Base-by-base conservation (phyloP, 768 basidiomycete genomes). In the Xerocomus brunneocitrinus region DNA sequence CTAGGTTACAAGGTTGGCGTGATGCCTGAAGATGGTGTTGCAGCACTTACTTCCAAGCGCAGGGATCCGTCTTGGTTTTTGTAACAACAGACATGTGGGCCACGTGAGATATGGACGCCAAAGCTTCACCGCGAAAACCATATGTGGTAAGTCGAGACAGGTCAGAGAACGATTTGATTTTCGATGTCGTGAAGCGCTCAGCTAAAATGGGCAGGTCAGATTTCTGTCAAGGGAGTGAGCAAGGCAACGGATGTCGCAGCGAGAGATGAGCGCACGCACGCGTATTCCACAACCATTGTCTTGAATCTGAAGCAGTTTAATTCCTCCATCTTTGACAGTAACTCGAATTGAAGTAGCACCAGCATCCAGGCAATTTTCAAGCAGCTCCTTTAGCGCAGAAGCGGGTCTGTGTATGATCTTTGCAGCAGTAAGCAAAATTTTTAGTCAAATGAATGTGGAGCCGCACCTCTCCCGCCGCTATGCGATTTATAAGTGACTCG, bases 211-310 rank as follows among this genome's bases (percentile, higher is more conserved):
- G 85, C 3, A 99, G 74, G 63, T 98, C 95, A 8, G 76, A 66
- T 82, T 89, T 92, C 93, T 97, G 25, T 34, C 53, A 22, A 41
- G 34, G 24, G 22, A 7, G 27, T 54, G 24, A 56, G 42, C 14
- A 2, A 4, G 2, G 28, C 9, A 24, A 38, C 1, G 2, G 24
- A 39, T 38, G 38, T 31, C 5, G 8, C 24, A 31, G 44, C 8
- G 13, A 51, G n/a, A 41, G 22, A 47, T 34, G 12, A 51, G 42
- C 22, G 28, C 30, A 73, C 85, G 64, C 62, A 93, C 94, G 44
- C 88, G 81, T 63, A 98, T 98, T 3, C 95, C 97, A 70, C 83
- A 90, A 0, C 97, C 95, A 66, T 99, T 97, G 65, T 99, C 97
- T 63, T 94, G 90, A 49, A 98, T 95, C 71, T 97, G 92, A 35